A percentile compares a stretch with the other conserved stretches of the same genome.
Conservation (phyloP, 495 filamentous ascomycete species). For the Talaromyces liani region DNA sequence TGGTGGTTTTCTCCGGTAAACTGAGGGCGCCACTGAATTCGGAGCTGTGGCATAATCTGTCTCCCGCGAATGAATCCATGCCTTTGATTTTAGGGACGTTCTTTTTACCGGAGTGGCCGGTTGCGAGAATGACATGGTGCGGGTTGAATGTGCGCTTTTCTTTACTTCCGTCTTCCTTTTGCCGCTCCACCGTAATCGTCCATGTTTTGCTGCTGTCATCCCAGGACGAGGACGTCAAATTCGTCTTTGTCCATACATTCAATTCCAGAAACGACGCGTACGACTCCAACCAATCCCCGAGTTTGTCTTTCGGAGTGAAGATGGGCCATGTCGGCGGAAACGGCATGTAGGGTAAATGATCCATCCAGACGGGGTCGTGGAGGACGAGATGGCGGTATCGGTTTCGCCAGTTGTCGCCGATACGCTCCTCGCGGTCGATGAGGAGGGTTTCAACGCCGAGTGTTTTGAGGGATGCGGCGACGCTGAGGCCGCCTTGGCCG, state of each 20-base stretch:
- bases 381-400: slow-evolving; percentile 50
- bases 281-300: slow-evolving; percentile 70
- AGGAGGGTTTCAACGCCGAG: slow-evolving; percentile 55
- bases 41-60: slow-evolving; percentile 34
- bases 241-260: slow-evolving; percentile 62
- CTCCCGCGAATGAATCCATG: slow-evolving; percentile 39
- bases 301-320: slow-evolving; percentile 74
- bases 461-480: slow-evolving; percentile 61
- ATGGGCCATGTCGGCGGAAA: slow-evolving; percentile 62
- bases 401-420: slow-evolving; percentile 79
- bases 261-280: slow-evolving; percentile 68
- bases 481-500: slow-evolving; percentile 48
- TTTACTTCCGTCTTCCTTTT: slow-evolving; percentile 31
- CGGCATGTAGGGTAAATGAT: slow-evolving; percentile 65
- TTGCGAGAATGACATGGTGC: slow-evolving; percentile 41
- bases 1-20: slow-evolving; percentile 29
- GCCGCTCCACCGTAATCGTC: slow-evolving; percentile 47
- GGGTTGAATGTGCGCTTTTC: slow-evolving; percentile 31
- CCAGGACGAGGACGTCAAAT: slow-evolving; percentile 44
- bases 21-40: slow-evolving; percentile 26
- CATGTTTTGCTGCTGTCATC: slow-evolving; percentile 47
- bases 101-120: slow-evolving; percentile 43
- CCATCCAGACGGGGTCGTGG: slow-evolving; percentile 68
- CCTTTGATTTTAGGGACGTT: slow-evolving; percentile 36
- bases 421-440: slow-evolving; percentile 55